These are phyloP conservation scores for Coniella lustricola DNA, from an alignment of 2,329 filamentous ascomycete species.

Conservation along the genomic window DNA sequence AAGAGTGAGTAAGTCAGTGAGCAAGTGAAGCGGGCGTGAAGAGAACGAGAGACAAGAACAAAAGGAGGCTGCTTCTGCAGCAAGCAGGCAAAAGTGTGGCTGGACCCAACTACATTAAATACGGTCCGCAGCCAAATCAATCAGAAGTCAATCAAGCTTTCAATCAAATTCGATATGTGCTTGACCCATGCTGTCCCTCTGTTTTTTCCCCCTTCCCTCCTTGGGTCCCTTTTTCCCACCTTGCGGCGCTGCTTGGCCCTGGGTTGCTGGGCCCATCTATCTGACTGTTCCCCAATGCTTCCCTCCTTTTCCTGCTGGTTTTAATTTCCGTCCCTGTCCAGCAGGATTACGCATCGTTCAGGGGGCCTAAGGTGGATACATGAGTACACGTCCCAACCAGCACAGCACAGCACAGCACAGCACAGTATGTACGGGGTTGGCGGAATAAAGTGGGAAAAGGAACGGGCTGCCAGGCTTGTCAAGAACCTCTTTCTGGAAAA, in stretches of 20 bases:
- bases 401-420: not conserved
- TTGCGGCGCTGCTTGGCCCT: no score
- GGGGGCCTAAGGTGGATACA: not conserved
- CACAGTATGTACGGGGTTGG: not conserved
- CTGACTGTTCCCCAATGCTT: not conserved
- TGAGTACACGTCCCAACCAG: not conserved
- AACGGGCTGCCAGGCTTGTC: no score
- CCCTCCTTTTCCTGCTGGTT: not conserved
- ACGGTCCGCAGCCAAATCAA: not conserved
- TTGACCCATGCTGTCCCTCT: not conserved
- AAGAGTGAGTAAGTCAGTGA: no score
- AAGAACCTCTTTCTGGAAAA: no score
- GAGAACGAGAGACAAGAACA: no score
- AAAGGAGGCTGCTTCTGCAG: not conserved
- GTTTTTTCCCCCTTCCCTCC: no score
- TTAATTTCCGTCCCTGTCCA: slow-evolving; percentile 4
- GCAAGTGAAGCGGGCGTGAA: no score
- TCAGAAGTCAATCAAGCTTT: no score
- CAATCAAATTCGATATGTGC: no score
- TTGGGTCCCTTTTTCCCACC: no score
- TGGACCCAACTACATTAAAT: not conserved
- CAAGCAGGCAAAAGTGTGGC: not conserved
- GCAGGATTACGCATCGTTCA: slow-evolving; percentile 2
- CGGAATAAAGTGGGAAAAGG: no score
- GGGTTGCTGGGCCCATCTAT: not conserved